Evolutionary conservation across 2,329 filamentous ascomycete genomes (phyloP), one percentile per base, ranked within the genome.

Genomic region (Rhynchosporium agropyri): DNA sequence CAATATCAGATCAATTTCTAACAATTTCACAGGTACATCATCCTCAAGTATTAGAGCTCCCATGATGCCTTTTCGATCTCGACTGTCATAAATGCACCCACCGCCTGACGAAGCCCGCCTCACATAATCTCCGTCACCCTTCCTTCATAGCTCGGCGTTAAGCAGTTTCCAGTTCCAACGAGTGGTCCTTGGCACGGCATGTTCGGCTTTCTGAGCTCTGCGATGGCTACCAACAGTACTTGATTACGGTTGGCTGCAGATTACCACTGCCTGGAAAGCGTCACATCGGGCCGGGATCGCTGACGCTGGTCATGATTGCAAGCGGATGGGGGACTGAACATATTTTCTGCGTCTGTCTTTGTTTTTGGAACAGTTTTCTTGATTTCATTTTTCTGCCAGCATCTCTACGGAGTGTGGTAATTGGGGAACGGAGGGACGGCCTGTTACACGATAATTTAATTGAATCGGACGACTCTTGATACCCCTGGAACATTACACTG

Each of bases 31-130:
- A 88, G 85, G 68, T 88, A 95, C 84, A 93, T 96, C 74, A 95
- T 96, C 71, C 83, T 95, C 73, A 95, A 94, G 80, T 94, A 92
- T 77, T 96, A 91, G 78, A 53, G 43, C 8, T 46, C 58, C 4
- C 13, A 53, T 33, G 46, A 62, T 46, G 53, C 13, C 45, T 28
- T 51, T 43, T 42, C 45, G 33, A 38, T 43, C 51, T 31, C 48
- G 31, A 54, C 38, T 8, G 5, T 36, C 43, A 15, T 45, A 46
- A 48, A 29, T 10, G 50, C 40, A 43, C 42, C 12, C 13, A 20
- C 15, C 10, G 29, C 48, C 63, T 57, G 64, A 63, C 62, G 61
- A 63, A 63, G 62, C 13, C 55, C 63, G 66, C 48, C 68, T 61
- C 62, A 38, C 64, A 58, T 62, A 62, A 53, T 36, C 57, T 58